Evolutionary conservation across 2,329 filamentous ascomycete genomes (phyloP).

Genomic region (Cryoendolithus antarcticus): DNA sequence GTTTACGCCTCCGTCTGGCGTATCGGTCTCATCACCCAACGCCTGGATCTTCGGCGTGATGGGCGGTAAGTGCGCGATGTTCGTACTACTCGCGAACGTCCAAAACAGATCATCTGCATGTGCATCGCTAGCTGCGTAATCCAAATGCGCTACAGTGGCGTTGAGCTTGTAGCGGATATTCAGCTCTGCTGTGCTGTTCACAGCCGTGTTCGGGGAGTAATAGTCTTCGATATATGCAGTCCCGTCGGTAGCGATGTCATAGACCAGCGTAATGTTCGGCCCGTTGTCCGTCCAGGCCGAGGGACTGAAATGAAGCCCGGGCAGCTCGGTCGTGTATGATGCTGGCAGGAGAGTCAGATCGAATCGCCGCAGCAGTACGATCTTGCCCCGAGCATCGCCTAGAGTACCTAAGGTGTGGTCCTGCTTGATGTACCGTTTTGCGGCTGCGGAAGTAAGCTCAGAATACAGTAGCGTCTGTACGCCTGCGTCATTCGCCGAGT

Average conservation of each 20-base stretch:
- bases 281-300: conserved; percentile 33
- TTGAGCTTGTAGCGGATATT: conserved; percentile 36
- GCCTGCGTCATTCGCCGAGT: conserved; percentile 23
- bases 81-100: conserved; percentile 35
- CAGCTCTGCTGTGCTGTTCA: conserved; percentile 20
- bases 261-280: conserved; percentile 29
- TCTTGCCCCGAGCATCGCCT: conserved; percentile 26
- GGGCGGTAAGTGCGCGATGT: conserved; percentile 26
- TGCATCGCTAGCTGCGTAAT: conserved; percentile 22
- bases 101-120: conserved; percentile 33
- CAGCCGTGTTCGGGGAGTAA: conserved; percentile 28
- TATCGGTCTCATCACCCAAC: conserved; percentile 27
- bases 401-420: conserved; percentile 25
- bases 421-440: conserved; percentile 30
- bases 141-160: conserved; percentile 29
- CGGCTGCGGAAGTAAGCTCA: conserved; percentile 27
- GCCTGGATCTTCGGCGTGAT: conserved; percentile 36
- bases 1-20: conserved; percentile 34
- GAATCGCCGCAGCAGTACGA: conserved; percentile 35
- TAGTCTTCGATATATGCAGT: conserved; percentile 40
- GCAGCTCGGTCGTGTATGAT: conserved; percentile 26
- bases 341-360: conserved; percentile 28
- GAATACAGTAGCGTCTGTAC: conserved; percentile 29
- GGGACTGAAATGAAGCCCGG: conserved; percentile 37
- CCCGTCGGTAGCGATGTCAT: conserved; percentile 25